phyloP scores from a whole-genome alignment of 257 asterid genomes.

The Linaria vulgaris region DNA sequence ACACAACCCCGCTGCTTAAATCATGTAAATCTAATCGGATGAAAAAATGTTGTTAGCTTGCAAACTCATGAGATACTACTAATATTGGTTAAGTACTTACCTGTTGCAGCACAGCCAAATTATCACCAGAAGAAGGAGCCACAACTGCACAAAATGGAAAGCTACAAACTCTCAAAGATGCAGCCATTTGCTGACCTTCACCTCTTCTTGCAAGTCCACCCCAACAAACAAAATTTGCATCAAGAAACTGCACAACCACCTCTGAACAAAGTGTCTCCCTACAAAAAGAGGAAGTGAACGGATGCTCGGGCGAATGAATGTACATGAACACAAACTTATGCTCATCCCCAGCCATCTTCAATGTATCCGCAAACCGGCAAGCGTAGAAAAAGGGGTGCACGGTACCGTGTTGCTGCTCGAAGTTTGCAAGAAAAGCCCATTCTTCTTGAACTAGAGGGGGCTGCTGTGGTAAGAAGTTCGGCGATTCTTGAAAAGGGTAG shows the following conservation, averaged over 20 bases:
- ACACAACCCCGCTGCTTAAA: no score
- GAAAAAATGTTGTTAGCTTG: not conserved
- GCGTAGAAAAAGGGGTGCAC: constrained; percentile 82
- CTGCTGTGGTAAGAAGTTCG: constrained; percentile 18
- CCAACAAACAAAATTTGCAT: constrained; percentile 81
- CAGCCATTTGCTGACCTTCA: constrained; percentile 65
- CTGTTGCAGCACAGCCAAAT: constrained; percentile 70
- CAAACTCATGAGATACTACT: not conserved
- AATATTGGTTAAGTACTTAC: constrained; percentile 25
- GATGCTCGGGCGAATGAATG: constrained; percentile 73
- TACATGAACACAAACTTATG: constrained; percentile 69
- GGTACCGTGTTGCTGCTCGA: constrained; percentile 70
- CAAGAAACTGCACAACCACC: constrained; percentile 75
- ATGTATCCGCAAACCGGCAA: constrained; percentile 55
- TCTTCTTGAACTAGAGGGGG: constrained; percentile 51
- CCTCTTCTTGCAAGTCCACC: constrained; percentile 62
- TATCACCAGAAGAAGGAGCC: constrained; percentile 66
- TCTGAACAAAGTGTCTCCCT: constrained; percentile 73
- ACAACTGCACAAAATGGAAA: constrained; percentile 83
- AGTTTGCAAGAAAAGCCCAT: constrained; percentile 57
- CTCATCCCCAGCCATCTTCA: constrained; percentile 64
- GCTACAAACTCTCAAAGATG: constrained; percentile 39
- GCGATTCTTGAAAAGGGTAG: constrained; percentile 34
- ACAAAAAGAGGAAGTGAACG: constrained; percentile 64
- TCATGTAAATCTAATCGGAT: no score